These are phyloP conservation scores for Podila minutissima DNA, from an alignment of 192 early-diverging fungal genomes.

Conservation along the genomic window DNA sequence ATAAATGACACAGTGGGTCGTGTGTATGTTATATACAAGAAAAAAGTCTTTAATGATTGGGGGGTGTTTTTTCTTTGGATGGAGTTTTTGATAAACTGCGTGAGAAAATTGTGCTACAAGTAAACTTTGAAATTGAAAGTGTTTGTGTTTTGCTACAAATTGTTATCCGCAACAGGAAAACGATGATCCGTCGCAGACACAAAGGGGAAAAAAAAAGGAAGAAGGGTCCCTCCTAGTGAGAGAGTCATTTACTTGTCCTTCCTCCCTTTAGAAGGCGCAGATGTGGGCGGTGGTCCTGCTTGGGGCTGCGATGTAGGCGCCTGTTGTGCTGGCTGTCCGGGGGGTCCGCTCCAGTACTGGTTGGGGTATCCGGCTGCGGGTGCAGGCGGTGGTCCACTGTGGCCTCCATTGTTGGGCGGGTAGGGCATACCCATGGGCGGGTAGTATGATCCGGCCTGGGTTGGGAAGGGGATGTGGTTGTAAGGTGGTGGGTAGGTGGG, in stretches of 20 bases:
- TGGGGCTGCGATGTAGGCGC: neutral
- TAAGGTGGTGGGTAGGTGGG: slow-evolving; percentile 1
- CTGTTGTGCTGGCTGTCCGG: neutral
- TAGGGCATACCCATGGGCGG: slow-evolving; percentile 1
- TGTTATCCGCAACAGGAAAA: too few relatives aligned
- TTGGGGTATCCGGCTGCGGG: neutral
- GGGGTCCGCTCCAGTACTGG: slow-evolving; percentile 3
- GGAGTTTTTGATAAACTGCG: too few relatives aligned
- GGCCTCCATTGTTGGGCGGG: neutral
- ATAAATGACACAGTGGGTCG: too few relatives aligned
- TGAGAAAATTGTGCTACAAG: too few relatives aligned
- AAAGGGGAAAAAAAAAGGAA: too few relatives aligned
- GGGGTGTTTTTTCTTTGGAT: too few relatives aligned
- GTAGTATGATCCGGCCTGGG: neutral
- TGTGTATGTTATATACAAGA: too few relatives aligned
- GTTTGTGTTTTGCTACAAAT: too few relatives aligned
- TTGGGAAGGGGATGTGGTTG: neutral
- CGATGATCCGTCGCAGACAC: too few relatives aligned
- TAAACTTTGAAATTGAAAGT: too few relatives aligned
- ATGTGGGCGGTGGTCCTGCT: neutral
- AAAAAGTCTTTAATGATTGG: too few relatives aligned
- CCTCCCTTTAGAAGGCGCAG: neutral
- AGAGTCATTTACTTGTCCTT: neutral
- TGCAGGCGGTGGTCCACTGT: neutral
- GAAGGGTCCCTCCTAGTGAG: neutral